Evolutionary conservation across 139 green algal genomes (phyloP).

Genomic region (Raphidocelis subcapitata): DNA sequence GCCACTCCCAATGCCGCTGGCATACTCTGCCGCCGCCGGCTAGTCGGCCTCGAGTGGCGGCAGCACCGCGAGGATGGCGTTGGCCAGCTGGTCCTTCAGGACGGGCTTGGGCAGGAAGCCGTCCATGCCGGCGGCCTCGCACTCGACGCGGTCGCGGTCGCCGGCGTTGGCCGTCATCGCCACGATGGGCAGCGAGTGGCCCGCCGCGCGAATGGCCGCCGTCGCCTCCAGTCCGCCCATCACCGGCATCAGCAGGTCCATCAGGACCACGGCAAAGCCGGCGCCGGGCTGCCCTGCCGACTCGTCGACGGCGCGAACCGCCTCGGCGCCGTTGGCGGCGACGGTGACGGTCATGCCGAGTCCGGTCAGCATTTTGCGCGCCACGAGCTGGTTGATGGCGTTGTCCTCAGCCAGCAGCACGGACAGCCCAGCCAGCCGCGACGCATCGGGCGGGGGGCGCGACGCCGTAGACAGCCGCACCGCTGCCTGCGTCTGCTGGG

Average conservation of each 20-base stretch:
- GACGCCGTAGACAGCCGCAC: no score
- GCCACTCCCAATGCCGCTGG: no score
- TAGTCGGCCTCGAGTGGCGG: no score
- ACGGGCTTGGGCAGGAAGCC: conserved; percentile 88
- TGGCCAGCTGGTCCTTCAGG: conserved; percentile 63
- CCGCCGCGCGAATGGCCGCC: conserved; percentile 53
- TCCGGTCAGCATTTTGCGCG: conserved; percentile 68
- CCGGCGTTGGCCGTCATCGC: conserved; percentile 89
- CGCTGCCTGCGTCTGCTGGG: not conserved
- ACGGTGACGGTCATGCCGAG: conserved; percentile 64
- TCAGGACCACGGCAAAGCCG: conserved; percentile 38
- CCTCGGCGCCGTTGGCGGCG: conserved; percentile 73
- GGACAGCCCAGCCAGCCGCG: conserved; percentile 33
- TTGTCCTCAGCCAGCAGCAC: conserved; percentile 90
- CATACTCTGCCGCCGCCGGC: no score
- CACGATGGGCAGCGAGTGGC: conserved; percentile 75
- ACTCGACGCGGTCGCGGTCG: conserved; percentile 77
- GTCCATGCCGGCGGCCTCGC: conserved; percentile 83
- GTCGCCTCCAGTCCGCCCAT: conserved; percentile 88
- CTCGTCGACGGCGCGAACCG: conserved; percentile 50
- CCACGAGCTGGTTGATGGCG: conserved; percentile 86
- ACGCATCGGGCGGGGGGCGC: conserved; percentile 8
- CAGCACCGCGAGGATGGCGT: conserved; percentile 18
- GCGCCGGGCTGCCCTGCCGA: not conserved
- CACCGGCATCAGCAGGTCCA: conserved; percentile 92